Percentiles rank a stretch among this genome's conserved stretches.
Conservation (phyloP, 192 early-diverging fungal genomes). For the Backusella parvicylindrica region DNA sequence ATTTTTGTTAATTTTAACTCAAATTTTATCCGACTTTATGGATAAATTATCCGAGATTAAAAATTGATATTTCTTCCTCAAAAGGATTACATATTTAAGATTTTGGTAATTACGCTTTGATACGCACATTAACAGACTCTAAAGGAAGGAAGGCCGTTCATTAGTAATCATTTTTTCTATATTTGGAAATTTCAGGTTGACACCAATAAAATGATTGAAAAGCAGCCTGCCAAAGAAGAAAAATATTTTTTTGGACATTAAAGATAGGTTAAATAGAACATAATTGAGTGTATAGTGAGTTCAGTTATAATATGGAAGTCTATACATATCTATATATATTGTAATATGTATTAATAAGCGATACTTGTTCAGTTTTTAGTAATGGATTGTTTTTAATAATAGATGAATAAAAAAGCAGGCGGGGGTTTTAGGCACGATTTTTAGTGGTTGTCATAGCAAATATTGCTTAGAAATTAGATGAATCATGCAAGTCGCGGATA, state of each 20-base stretch:
- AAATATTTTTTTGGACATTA: not conserved
- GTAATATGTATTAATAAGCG: not conserved
- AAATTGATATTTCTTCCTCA: not conserved
- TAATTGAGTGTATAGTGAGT: not conserved
- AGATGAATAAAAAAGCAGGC: not conserved
- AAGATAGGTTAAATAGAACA: not conserved
- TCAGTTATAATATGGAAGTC: not conserved
- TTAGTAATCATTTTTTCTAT: not conserved
- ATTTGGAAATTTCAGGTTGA: not conserved
- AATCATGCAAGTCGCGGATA: slow-evolving; percentile 13
- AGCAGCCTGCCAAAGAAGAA: not conserved
- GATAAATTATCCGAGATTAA: not conserved
- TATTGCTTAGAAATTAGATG: slow-evolving; percentile 8
- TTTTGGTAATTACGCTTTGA: not conserved
- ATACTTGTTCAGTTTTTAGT: not conserved
- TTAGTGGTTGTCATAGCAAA: not conserved
- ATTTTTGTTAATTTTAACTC: no score
- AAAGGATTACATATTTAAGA: not conserved
- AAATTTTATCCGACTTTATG: not conserved
- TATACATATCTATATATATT: not conserved
- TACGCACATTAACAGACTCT: not conserved
- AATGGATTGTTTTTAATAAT: not conserved
- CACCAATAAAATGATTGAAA: slow-evolving; percentile 1
- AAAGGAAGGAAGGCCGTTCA: not conserved
- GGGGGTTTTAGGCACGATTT: not conserved